A percentile compares a stretch with the other conserved stretches of the same genome.
phyloP scores from a whole-genome alignment of 1,139 yeast species.

The Magnusiomyces suaveolens region DNA sequence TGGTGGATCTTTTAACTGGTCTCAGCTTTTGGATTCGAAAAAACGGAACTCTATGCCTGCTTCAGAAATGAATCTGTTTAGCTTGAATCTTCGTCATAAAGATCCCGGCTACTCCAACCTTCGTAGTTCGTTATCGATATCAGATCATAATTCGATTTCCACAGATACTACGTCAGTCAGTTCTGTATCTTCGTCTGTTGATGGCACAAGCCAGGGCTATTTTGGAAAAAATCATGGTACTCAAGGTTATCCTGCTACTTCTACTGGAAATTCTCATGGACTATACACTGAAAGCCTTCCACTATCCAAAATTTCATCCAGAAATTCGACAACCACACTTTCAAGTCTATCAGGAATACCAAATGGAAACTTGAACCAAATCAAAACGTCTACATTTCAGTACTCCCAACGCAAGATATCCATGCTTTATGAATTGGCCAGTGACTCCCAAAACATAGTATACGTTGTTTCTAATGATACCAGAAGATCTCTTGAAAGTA shows the following conservation, averaged over 20 bases:
- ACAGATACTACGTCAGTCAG: too few species aligned
- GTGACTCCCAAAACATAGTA: slow-evolving; percentile 52
- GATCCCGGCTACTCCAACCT: neutral
- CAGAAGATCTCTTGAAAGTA: slow-evolving; percentile 53
- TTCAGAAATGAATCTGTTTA: neutral
- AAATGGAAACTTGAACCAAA: neutral
- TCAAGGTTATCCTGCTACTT: too few species aligned
- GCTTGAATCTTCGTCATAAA: slow-evolving; percentile 11
- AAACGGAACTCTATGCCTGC: neutral
- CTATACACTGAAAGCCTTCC: neutral
- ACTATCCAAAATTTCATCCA: neutral
- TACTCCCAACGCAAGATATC: slow-evolving; percentile 30
- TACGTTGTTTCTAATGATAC: slow-evolving; percentile 62
- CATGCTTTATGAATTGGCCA: slow-evolving; percentile 39
- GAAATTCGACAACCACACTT: neutral
- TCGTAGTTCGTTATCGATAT: slow-evolving; percentile 18
- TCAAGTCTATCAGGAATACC: neutral
- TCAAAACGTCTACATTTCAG: slow-evolving; percentile 18
- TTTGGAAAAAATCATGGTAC: too few species aligned
- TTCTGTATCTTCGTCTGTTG: too few species aligned
- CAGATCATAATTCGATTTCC: slow-evolving; percentile 1
- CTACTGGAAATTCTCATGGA: neutral
- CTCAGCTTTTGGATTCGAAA: neutral
- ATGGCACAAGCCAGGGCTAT: too few species aligned
- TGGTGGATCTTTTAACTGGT: neutral